These are phyloP conservation scores for Alternaria longipes DNA, from an alignment of 2,329 filamentous ascomycete species.

Conservation along the genomic window DNA sequence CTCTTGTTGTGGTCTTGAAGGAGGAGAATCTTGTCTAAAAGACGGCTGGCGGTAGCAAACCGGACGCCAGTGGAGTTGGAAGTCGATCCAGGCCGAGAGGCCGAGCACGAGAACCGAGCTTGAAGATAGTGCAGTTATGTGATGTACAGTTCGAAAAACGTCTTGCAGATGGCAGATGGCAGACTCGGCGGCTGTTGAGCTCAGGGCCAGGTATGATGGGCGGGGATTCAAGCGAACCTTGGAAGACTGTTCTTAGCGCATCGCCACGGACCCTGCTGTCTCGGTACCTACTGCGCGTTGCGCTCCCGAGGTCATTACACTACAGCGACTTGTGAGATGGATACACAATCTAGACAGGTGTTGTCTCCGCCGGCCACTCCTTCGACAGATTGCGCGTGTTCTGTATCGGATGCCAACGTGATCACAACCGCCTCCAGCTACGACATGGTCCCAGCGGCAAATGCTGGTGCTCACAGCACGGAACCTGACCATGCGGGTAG, in stretches of 20 bases:
- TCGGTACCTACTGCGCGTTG: neutral
- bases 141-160: neutral
- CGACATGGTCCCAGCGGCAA: neutral
- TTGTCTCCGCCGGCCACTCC: neutral
- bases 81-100: neutral
- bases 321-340: neutral
- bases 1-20: slow-evolving; percentile 18
- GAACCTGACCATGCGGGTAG: neutral
- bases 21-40: slow-evolving; percentile 7
- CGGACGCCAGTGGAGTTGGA: neutral
- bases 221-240: neutral
- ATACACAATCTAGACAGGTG: neutral
- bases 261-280: neutral
- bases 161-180: neutral
- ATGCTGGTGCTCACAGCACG: neutral
- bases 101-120: neutral
- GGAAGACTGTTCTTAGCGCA: neutral
- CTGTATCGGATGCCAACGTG: neutral
- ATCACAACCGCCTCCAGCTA: neutral
- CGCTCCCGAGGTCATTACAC: neutral
- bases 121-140: neutral
- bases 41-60: slow-evolving; percentile 8
- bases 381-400: neutral
- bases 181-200: neutral
- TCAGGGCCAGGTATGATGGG: neutral